Evolutionary conservation across 2,329 filamentous ascomycete genomes (phyloP), one percentile per base, ranked within the genome.

Genomic region (Colletotrichum tropicale): DNA sequence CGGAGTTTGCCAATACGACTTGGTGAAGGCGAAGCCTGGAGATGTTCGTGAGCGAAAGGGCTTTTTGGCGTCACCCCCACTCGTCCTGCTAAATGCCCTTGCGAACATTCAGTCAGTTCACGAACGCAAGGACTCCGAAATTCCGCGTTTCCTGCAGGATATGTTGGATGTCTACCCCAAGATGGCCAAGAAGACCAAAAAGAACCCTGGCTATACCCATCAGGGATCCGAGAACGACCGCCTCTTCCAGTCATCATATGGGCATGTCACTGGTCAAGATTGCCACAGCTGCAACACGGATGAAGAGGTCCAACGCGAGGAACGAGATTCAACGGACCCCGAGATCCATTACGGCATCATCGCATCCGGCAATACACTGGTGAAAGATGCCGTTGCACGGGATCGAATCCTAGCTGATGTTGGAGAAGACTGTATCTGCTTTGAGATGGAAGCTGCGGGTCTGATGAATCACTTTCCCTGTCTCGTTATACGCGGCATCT

Each of bases 401-500:
- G 84, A 88, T 34, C 12, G 72, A 0, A 68, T 85, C 12, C 77
- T 79, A 0, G 28, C 61, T 0, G 56, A 78, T 2, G 15, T 79
- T 78, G 12, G 81, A 82, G 60, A 78, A 0, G 74, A 77, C 0
- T 62, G 79, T 0, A 60, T 81, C 0, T 83, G 82, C 4, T 77
- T 84, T 15, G 81, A 84, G 32, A 84, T 82, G 82, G 81, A 83
- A 16, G 80, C 81, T 3, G 82, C 83, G 0, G 82, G 83, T 0
- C 18, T 82, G 0, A 79, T 80, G 77, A 76, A 79, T 18, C 61
- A 79, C 2, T 78, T 84, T 4, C 81, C 82, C 0, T 86, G 82
- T 36, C 70, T 87, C 0, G 80, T 84, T 0, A 83, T 87, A 26
- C 80, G 84, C n/a, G 85, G 84, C 0, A 84, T 87, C 0, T 87